Evolutionary conservation across 208 protist species (phyloP), one percentile per base, ranked within the genome.

Genomic region (Angomonas deanei): DNA sequence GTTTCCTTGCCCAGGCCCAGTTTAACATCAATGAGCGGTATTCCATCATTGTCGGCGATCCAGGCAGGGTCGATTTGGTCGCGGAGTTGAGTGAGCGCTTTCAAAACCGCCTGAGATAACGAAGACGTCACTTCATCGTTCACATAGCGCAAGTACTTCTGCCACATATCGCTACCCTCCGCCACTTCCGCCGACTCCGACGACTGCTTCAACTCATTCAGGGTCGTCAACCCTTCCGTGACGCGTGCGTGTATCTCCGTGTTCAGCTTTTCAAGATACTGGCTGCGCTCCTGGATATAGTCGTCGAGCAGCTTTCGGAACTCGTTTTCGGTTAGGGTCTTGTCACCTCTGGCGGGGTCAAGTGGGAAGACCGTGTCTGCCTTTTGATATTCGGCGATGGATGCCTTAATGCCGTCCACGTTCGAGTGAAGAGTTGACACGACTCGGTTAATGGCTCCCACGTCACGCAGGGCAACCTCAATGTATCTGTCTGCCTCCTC

Each of bases 21-120:
- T 78, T 97, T 94, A 33, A 96, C 81, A 38, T 97, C 93, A 0
- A 98, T 61, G 24, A 98, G 79, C 11, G 93, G 86, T 23, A 91
- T 89, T 49, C 89, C 91, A 64, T 97, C 91, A 65, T 94, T 81
- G 39, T 94, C 81, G 6, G 68, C 70, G 4, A 97, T 61, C 86
- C 90, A 96, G n/a, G 85, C 80, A 0, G 89, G 78, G 70, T 96
- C 86, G 15, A 97, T 21, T 72, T 97, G 92, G 36, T 96, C 88
- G 27, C 79, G 74, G 55, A 97, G 59, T 38, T 93, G 85, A 28
- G 70, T 75, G 8, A 97, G 67, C 1, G 89, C 91, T 38, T 83
- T 24, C 31, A 97, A 53, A 19, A 93, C 78, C n/a, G 84, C 78
- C 13, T 84, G 74, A 4, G 61, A 66, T 4, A 97, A 72, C 2